Evolutionary conservation across 768 basidiomycete species (phyloP).

Genomic region (Boletus huronensis): DNA sequence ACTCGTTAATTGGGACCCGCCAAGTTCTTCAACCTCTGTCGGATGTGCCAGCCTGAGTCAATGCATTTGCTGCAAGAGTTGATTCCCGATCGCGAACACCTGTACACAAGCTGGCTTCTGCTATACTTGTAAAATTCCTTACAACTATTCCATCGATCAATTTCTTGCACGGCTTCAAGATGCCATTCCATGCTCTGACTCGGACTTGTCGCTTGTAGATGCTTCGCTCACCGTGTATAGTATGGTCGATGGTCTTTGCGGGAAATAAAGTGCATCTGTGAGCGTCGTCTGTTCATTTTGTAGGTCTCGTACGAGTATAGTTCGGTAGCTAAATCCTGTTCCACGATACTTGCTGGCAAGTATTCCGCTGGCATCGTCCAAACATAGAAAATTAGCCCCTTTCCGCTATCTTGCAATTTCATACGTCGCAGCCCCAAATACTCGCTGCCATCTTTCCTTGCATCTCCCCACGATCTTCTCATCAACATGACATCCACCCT

Average conservation of each 20-base stretch:
- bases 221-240: neutral
- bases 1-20: slow-evolving; percentile 10
- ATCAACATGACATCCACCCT: slow-evolving; percentile 61
- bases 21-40: neutral
- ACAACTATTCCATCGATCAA: neutral
- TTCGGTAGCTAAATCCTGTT: too few relatives aligned
- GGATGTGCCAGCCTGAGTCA: too few relatives aligned
- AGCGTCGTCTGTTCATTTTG: neutral
- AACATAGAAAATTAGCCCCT: neutral
- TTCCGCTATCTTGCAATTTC: neutral
- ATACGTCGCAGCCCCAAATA: neutral
- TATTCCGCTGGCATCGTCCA: neutral
- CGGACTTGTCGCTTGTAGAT: neutral
- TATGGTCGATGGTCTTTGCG: neutral
- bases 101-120: too few relatives aligned
- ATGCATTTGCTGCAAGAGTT: too few relatives aligned
- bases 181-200: slow-evolving; percentile 14
- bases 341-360: too few relatives aligned
- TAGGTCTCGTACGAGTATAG: neutral
- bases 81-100: too few relatives aligned
- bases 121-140: too few relatives aligned
- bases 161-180: slow-evolving; percentile 5
- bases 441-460: too few relatives aligned
- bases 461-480: too few relatives aligned
- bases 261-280: neutral